Evolutionary conservation across 352 stramenopile species (phyloP), one percentile per base, ranked within the genome.

Genomic region (Globisporangium viniferum): DNA sequence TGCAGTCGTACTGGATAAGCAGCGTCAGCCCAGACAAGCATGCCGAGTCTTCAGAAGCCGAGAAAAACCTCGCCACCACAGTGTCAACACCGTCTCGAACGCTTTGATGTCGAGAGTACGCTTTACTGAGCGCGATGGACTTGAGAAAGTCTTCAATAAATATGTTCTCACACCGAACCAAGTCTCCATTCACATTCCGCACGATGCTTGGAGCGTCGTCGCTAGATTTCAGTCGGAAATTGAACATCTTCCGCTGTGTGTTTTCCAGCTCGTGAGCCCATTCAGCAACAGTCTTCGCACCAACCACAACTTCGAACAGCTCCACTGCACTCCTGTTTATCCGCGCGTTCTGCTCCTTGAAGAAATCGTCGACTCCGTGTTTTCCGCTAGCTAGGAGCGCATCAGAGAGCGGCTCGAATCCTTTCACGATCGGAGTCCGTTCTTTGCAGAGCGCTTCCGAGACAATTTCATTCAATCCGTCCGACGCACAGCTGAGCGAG

Each of bases 131-230:
- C 39, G 81, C 81, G 10, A 91, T 72, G 9, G 76, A 76, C 66
- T 88, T 85, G 49, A 93, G 73, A 66, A 92, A 90, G 56, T 90
- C 79, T 44, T 89, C 79, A 69, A 91, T 89, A 81, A 92, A 90
- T 75, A 90, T 33, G 71, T 93, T 93, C 44, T 86, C 76, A 60
- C 78, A 87, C 9, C 60, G 67, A 46, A 80, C 74, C 15, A 65
- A 54, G 35, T 75, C 76, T 49, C 71, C 78, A 67, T 77, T 69
- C 57, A 69, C 68, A 44, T 81, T 62, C 22, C 82, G 73, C 14
- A 72, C 67, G 33, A 60, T 36, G 18, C 53, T 72, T 10, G 59
- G 39, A 24, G 53, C 59, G 24, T 72, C 67, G 4, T 67, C 60
- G 4, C 55, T 33, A 4, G 39, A 2, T 15, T 68, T 67, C 12